Percentiles rank a stretch among this genome's conserved stretches.
These are phyloP conservation scores for Cladobotryum protrusum DNA, from an alignment of 2,329 filamentous ascomycete genomes.

Conservation along the genomic window DNA sequence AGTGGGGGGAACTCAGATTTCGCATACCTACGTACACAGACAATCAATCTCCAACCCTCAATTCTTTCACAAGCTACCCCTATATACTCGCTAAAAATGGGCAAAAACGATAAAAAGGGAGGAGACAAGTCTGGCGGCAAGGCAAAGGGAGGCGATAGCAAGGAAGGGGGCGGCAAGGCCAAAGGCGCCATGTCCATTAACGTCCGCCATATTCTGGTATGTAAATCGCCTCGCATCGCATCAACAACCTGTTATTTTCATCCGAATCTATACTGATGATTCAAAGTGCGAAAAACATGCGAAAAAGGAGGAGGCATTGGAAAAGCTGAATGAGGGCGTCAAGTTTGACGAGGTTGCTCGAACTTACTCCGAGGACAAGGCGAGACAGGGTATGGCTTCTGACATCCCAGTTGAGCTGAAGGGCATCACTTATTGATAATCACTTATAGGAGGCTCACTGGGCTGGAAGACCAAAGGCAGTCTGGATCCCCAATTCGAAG, in stretches of 20 bases:
- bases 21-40: too few relatives aligned
- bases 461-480: conserved; percentile 68
- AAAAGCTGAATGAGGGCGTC: conserved; percentile 57
- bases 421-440: conserved; percentile 5
- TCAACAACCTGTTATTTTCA: neutral
- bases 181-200: conserved; percentile 64
- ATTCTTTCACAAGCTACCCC: neutral
- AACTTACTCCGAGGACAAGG: conserved; percentile 72
- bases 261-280: neutral
- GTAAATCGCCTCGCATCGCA: conserved; percentile 9
- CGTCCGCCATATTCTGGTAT: conserved; percentile 63
- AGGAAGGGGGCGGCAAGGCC: conserved; percentile 31
- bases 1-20: too few relatives aligned
- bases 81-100: conserved; percentile 20
- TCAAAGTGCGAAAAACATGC: conserved; percentile 64
- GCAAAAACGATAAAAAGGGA: conserved; percentile 36
- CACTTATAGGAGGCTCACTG: conserved; percentile 54
- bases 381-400: conserved; percentile 47
- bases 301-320: conserved; percentile 71
- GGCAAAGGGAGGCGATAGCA: conserved; percentile 24
- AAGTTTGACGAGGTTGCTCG: conserved; percentile 72
- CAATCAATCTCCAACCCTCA: neutral
- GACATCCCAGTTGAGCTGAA: neutral
- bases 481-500: conserved; percentile 63
- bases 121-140: conserved; percentile 32